These are phyloP conservation scores for Dactylellina leptospora DNA, from an alignment of 2,329 filamentous ascomycete genomes.

Conservation along the genomic window DNA sequence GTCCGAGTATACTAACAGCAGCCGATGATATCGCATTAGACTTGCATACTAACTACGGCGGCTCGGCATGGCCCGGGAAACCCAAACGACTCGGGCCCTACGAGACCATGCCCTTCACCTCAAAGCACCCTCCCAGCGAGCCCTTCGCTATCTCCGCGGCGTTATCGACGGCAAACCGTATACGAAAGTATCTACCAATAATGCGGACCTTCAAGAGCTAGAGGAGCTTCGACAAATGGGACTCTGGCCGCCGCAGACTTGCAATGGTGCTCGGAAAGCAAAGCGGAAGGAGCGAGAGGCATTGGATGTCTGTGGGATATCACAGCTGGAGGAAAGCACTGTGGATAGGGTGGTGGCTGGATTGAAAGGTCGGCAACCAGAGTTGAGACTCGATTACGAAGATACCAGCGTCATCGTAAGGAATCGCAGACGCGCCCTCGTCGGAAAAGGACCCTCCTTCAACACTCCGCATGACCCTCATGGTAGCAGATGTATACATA, in stretches of 20 bases:
- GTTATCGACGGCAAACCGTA: slow-evolving; percentile 53
- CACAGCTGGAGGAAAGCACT: slow-evolving; percentile 19
- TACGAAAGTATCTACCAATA: slow-evolving; percentile 32
- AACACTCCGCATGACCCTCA: neutral
- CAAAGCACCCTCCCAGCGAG: slow-evolving; percentile 55
- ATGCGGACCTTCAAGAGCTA: slow-evolving; percentile 37
- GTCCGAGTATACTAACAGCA: neutral
- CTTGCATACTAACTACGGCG: slow-evolving; percentile 10
- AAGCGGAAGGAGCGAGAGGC: slow-evolving; percentile 26
- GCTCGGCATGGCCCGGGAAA: slow-evolving; percentile 51
- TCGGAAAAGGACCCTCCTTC: neutral
- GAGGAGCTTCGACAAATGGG: slow-evolving; percentile 32
- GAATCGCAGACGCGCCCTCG: slow-evolving; percentile 23
- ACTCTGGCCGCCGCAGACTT: slow-evolving; percentile 42
- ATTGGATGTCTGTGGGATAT: slow-evolving; percentile 43
- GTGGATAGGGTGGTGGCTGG: slow-evolving; percentile 26
- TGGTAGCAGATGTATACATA: slow-evolving; percentile 15
- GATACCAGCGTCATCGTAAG: slow-evolving; percentile 46
- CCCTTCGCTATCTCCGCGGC: slow-evolving; percentile 55
- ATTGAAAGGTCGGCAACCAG: slow-evolving; percentile 41
- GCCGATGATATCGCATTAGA: slow-evolving; percentile 35
- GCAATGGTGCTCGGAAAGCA: slow-evolving; percentile 37
- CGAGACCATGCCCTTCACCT: slow-evolving; percentile 54
- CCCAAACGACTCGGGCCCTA: slow-evolving; percentile 52
- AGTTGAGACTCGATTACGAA: slow-evolving; percentile 40